Evolutionary conservation across 2,329 filamentous ascomycete genomes (phyloP).

Genomic region (Xylariaceae sp.): DNA sequence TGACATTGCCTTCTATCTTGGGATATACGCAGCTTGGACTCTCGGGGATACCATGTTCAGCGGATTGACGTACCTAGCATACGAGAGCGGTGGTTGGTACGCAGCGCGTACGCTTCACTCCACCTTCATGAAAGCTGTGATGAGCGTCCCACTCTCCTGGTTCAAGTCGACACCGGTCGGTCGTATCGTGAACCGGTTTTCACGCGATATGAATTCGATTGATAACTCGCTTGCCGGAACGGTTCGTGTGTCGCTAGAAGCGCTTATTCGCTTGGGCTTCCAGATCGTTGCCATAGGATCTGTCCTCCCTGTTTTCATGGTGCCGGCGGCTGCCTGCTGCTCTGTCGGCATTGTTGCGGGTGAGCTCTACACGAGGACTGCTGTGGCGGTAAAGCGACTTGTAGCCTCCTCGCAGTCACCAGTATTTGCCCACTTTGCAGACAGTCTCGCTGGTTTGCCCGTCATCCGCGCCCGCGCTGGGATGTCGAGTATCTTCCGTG

Average conservation of each 20-base stretch:
- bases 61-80: constrained; percentile 39
- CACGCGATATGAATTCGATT: constrained; percentile 53
- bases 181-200: constrained; percentile 51
- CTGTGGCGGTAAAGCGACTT: constrained; percentile 37
- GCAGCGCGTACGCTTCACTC: constrained; percentile 50
- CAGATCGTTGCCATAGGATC: constrained; percentile 35
- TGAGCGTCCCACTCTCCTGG: constrained; percentile 53
- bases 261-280: constrained; percentile 26
- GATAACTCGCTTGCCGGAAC: constrained; percentile 43
- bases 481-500: constrained; percentile 43
- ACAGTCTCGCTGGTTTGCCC: constrained; percentile 45
- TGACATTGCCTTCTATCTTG: constrained; percentile 47
- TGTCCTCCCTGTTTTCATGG: constrained; percentile 39
- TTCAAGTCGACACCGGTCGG: constrained; percentile 51
- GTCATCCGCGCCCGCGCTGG: constrained; percentile 47
- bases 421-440: constrained; percentile 53
- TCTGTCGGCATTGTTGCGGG: constrained; percentile 34
- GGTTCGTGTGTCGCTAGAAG: constrained; percentile 40
- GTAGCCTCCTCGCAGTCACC: constrained; percentile 42
- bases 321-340: constrained; percentile 36
- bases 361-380: constrained; percentile 42
- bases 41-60: constrained; percentile 39
- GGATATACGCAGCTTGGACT: constrained; percentile 45
- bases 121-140: constrained; percentile 46
- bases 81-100: constrained; percentile 53